These are phyloP conservation scores for Colletotrichum lupini DNA, from an alignment of 2,329 filamentous ascomycete species.

Conservation along the genomic window DNA sequence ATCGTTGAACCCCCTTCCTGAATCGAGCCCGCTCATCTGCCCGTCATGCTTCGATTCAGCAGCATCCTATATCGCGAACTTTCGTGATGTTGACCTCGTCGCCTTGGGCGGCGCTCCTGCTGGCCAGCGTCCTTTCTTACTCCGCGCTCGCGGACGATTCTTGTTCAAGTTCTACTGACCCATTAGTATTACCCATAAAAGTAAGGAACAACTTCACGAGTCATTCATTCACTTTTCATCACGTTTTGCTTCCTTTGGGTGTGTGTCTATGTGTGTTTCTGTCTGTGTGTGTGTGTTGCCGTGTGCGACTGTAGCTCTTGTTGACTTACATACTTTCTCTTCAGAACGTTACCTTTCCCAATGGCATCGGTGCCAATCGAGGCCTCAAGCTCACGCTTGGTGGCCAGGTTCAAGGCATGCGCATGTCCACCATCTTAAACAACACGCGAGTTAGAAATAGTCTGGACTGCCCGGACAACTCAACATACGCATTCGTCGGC, in stretches of 20 bases:
- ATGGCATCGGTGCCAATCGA: conserved; percentile 35
- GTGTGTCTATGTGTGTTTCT: neutral
- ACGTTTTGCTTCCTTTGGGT: conserved; percentile 8
- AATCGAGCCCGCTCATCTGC: conserved; percentile 1
- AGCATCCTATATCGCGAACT: conserved; percentile 9
- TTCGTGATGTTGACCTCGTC: conserved; percentile 30
- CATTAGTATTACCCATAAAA: conserved; percentile 33
- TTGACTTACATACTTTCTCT: conserved; percentile 9
- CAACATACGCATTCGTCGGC: conserved; percentile 26
- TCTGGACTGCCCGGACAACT: conserved; percentile 21
- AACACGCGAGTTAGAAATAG: conserved; percentile 34
- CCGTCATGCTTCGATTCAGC: conserved; percentile 29
- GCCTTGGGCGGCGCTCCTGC: conserved; percentile 29
- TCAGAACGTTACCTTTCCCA: conserved; percentile 34
- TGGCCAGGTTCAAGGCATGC: conserved; percentile 33
- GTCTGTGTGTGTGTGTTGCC: neutral
- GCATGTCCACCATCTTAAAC: conserved; percentile 33
- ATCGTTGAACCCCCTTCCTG: neutral
- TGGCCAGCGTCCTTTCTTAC: conserved; percentile 32
- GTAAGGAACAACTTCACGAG: conserved; percentile 20
- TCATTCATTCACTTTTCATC: conserved; percentile 12
- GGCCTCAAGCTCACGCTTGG: conserved; percentile 34
- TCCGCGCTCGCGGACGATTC: conserved; percentile 21
- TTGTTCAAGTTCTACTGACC: conserved; percentile 18
- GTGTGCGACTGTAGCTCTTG: neutral